phyloP scores from a whole-genome alignment of 805 yeast genomes.

The Candida insectalens region DNA sequence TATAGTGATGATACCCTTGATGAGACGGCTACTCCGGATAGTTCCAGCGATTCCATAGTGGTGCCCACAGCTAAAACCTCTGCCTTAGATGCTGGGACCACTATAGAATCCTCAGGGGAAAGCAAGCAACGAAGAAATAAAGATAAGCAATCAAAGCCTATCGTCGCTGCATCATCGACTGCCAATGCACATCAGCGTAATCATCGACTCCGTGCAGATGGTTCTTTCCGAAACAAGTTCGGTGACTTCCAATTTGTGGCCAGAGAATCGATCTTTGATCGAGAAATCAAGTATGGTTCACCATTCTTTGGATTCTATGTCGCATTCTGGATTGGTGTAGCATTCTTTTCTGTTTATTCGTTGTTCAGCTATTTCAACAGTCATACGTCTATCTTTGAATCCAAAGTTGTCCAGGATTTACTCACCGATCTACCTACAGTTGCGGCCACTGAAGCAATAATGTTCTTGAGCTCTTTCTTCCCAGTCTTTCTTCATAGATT shows the following conservation, averaged over 20 bases:
- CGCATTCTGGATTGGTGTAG: conserved; percentile 65
- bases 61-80: too few species aligned
- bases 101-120: too few species aligned
- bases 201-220: conserved; percentile 19
- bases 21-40: too few species aligned
- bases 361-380: conserved; percentile 41
- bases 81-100: too few species aligned
- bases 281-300: conserved; percentile 31
- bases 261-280: conserved; percentile 44
- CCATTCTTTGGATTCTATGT: conserved; percentile 75
- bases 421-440: conserved; percentile 53
- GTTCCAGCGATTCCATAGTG: too few species aligned
- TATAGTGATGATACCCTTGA: conserved; percentile 7
- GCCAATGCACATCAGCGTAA: too few species aligned
- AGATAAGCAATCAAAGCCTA: too few species aligned
- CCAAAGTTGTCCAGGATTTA: conserved; percentile 50
- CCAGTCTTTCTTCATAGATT: conserved; percentile 49
- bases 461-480: conserved; percentile 64
- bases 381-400: conserved; percentile 34
- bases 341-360: conserved; percentile 42
- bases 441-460: conserved; percentile 60
- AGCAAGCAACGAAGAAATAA: too few species aligned
- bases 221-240: conserved; percentile 38
- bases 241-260: conserved; percentile 40
- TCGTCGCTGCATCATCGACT: too few species aligned